Evolutionary conservation across 2,329 filamentous ascomycete species (phyloP), one percentile per base, ranked within the genome.

Genomic region (Ceratocystis smalleyi): DNA sequence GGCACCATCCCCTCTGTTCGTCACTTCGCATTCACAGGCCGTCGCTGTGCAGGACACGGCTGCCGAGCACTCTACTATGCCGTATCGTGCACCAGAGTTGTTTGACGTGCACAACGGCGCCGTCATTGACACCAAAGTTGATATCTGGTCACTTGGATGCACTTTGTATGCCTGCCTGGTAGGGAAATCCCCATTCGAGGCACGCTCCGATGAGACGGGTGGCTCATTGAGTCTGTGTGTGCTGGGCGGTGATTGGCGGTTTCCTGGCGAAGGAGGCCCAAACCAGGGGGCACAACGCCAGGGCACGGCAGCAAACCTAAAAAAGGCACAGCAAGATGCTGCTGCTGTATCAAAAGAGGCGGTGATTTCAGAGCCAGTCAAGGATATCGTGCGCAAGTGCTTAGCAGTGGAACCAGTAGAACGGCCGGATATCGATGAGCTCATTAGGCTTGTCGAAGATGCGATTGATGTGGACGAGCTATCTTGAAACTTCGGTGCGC

Each of bases 151-250:
- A 17, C 77, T 99, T 24, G 94, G 94, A 62, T 97, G 94, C 78
- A 97, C 94, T n/a, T 79, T 99, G 55, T 99, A 95, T 75, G 94
- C 94, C 45, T 97, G 94, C 71, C 81, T 99, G 8, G 90, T 97
- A 32, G 94, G 94, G 68, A 97, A 99, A 75, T 95, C 89, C 15
- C 94, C 94, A 1, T 99, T 99, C 71, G 94, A 99, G 78, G 89
- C 91, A 73, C 86, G 94, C 67, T 92, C 87, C 69, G 94, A 99
- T 74, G 92, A 99, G 77, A 97, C 94, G 0, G 94, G 94, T 68
- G 94, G 94, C 55, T 94, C 88, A 68, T 77, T 99, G 68, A 95
- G 88, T 69, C 88, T 97, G 69, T 97, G 92, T 73, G 89, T 97
- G 19, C 77, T 96, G 17, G 89, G 91, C 67, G 94, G 92, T 47